Conservation (phyloP, 352 stramenopile genomes). For the Pythium angustatum region DNA sequence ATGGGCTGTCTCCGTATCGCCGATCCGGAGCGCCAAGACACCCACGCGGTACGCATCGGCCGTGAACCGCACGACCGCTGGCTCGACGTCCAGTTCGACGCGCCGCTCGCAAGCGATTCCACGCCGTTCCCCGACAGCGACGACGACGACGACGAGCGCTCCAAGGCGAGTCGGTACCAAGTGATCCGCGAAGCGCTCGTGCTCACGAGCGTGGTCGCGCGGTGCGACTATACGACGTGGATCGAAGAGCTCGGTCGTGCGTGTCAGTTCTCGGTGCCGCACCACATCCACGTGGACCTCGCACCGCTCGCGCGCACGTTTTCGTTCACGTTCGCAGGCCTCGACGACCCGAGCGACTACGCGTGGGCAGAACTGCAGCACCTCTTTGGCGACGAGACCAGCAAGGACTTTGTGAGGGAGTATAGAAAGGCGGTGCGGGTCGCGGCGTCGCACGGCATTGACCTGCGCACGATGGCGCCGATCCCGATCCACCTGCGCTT, state of each 20-base stretch:
- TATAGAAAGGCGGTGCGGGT: background rate
- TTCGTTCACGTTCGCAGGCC: background rate
- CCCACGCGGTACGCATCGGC: slow-evolving; percentile 1
- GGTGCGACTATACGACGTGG: background rate
- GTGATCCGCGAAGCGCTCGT: slow-evolving; percentile 9
- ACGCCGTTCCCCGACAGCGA: background rate
- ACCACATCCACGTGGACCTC: background rate
- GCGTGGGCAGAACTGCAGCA: background rate
- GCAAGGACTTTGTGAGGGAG: background rate
- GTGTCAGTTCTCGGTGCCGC: background rate
- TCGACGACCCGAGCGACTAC: background rate
- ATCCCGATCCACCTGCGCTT: background rate
- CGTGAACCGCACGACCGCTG: slow-evolving; percentile 6
- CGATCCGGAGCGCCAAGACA: slow-evolving; percentile 4
- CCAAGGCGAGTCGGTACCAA: slow-evolving; percentile 3
- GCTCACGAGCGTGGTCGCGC: background rate
- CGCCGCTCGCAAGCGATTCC: background rate
- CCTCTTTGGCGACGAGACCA: slow-evolving; percentile 2
- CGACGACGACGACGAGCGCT: background rate
- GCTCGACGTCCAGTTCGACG: background rate
- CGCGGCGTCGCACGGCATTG: background rate
- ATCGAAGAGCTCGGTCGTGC: background rate
- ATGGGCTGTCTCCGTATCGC: background rate
- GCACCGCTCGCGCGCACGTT: background rate
- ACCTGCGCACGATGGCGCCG: background rate